These are phyloP conservation scores for Spiraea crenata DNA, from an alignment of 331 rosid genomes.

Conservation along the genomic window DNA sequence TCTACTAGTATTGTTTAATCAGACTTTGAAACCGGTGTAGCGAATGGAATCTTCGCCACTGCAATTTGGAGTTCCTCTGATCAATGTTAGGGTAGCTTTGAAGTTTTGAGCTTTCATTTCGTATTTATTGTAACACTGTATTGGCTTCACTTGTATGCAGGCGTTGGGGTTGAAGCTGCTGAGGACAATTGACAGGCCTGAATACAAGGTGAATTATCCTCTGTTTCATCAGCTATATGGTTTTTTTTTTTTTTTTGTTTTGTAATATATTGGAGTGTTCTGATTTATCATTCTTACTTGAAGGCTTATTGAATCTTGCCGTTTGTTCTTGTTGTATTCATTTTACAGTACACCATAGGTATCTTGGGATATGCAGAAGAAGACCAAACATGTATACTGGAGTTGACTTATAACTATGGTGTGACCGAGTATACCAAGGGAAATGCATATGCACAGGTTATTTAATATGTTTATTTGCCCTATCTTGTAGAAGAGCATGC, in stretches of 20 bases:
- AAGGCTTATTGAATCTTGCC: slow-evolving; percentile 12
- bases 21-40: background rate
- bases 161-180: slow-evolving; percentile 78
- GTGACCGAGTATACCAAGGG: slow-evolving; percentile 86
- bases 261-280: too few relatives aligned
- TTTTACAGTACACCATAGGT: slow-evolving; percentile 65
- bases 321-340: slow-evolving; percentile 21
- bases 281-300: too few relatives aligned
- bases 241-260: background rate
- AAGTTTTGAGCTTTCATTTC: background rate
- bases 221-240: background rate
- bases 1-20: background rate
- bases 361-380: slow-evolving; percentile 81
- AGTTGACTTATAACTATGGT: slow-evolving; percentile 83
- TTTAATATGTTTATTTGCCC: slow-evolving; percentile 4
- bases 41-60: background rate
- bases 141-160: slow-evolving; percentile 41
- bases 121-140: background rate
- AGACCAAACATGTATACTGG: slow-evolving; percentile 69
- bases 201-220: slow-evolving; percentile 56
- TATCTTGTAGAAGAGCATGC: background rate
- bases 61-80: background rate
- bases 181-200: slow-evolving; percentile 75
- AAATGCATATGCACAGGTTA: slow-evolving; percentile 87
- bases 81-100: background rate